Base-by-base conservation (phyloP, 164 flowering plant genomes). In the Macadamia integrifolia region DNA sequence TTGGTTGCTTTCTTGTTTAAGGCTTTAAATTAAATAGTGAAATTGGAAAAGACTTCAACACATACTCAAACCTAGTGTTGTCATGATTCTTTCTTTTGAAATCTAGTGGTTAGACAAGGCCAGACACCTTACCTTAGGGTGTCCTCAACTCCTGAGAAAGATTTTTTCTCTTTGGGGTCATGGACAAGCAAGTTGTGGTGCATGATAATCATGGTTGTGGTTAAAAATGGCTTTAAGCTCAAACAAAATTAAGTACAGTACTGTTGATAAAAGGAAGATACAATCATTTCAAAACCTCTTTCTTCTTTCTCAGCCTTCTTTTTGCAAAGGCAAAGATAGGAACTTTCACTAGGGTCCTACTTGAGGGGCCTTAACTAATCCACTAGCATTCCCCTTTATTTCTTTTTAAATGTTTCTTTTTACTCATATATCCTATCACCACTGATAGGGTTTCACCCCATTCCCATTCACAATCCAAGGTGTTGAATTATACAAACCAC, bases 281-380 rank as follows among this genome's bases (percentile, higher is more conserved):
- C 55, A 60, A 69, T 66, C 70, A 69, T 74, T 61, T 62, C 70
- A 58, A 43, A 66, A 29, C 56, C 32, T 60, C 14, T 64, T 71
- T 56, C 61, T 23, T 23, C 23, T 66, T 31, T 69, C 65, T 60
- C 18, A 13, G n/a, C 9, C n/a, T 60, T 35, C 35, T 53, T 66
- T 68, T 58, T 60, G 40, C 32, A 68, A 71, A 66, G 67, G 44
- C 49, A 55, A 64, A 55, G 65, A 48, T 3, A 12, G 30, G 63
- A 52, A 11, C 49, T 62, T 61, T 57, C 56, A 67, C 50, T 60
- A 68, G 60, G 53, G 76, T 78, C 78, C 61, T 76, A 73, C 40
- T 35, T 35, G 40, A 23, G 40, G 5, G 40, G 40, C 40, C 40
- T 35, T 35, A 74, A 62, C 64, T 68, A 71, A 73, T 65, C 73